Evolutionary conservation across 140 eudicot species (phyloP).

Genomic region (Stevia rebaudiana): DNA sequence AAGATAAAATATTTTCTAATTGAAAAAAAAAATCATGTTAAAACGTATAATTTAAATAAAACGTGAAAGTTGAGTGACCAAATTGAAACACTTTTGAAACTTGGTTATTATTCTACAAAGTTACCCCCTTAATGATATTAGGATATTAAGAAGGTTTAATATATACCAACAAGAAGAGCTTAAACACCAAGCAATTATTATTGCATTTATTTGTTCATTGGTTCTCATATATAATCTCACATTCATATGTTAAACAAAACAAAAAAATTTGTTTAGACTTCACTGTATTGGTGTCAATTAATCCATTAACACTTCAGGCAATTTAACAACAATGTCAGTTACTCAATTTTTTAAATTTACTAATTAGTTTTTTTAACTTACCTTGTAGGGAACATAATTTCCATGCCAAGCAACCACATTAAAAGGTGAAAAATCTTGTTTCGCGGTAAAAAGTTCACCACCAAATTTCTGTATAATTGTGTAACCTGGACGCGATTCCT

Average conservation of each 20-base stretch:
- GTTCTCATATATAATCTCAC: not conserved
- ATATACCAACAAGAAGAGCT: not conserved
- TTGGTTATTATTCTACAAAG: too few relatives aligned
- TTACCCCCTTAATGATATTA: too few relatives aligned
- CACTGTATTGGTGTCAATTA: not conserved
- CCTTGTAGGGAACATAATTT: constrained; percentile 97
- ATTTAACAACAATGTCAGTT: not conserved
- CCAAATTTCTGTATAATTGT: constrained; percentile 87
- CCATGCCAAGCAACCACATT: constrained; percentile 99
- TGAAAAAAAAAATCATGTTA: too few relatives aligned
- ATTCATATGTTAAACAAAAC: too few relatives aligned
- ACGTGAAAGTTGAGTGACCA: too few relatives aligned
- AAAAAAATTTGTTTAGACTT: too few relatives aligned
- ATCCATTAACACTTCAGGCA: not conserved
- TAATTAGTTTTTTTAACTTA: too few relatives aligned
- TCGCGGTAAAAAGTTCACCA: constrained; percentile 94
- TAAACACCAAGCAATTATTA: not conserved
- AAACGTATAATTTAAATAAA: too few relatives aligned
- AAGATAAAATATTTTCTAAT: too few relatives aligned
- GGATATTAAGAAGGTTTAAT: not conserved
- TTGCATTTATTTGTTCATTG: not conserved
- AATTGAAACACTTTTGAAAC: too few relatives aligned
- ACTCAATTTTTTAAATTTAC: not conserved
- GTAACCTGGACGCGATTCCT: constrained; percentile 60
- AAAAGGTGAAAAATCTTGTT: constrained; percentile 94